Evolutionary conservation across 805 yeast genomes (phyloP).

Genomic region (Saccharomycopsis sp.): DNA sequence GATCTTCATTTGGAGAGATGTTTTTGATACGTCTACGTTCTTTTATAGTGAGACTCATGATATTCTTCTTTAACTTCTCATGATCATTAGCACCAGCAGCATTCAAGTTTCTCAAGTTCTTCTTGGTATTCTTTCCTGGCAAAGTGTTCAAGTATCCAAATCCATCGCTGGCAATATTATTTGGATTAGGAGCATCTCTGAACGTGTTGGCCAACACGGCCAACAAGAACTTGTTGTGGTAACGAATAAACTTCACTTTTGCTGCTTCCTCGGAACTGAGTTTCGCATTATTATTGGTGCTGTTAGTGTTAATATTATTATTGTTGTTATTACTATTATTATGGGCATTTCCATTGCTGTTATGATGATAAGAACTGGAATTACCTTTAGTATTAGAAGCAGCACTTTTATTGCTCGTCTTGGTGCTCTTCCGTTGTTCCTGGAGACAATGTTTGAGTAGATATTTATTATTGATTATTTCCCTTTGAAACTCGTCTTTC

Average conservation of each 20-base stretch:
- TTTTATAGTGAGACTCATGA: conserved; percentile 75
- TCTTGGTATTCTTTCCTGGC: conserved; percentile 44
- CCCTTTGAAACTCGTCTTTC: conserved; percentile 53
- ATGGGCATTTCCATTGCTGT: background rate
- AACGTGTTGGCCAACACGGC: conserved; percentile 81
- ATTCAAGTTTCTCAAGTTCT: conserved; percentile 24
- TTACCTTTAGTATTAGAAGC: conserved; percentile 1
- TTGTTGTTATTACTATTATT: background rate
- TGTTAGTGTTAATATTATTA: background rate
- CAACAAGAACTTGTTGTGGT: conserved; percentile 79
- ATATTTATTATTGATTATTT: conserved; percentile 6
- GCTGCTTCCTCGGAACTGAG: background rate
- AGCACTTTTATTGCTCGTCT: background rate
- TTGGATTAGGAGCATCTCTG: conserved; percentile 52
- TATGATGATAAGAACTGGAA: background rate
- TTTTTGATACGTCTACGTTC: conserved; percentile 82
- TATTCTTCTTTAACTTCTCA: conserved; percentile 76
- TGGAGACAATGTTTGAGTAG: conserved; percentile 8
- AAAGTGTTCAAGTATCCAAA: conserved; percentile 42
- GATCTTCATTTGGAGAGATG: conserved; percentile 83
- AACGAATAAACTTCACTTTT: conserved; percentile 37
- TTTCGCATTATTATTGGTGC: conserved; percentile 25
- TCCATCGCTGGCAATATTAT: conserved; percentile 26
- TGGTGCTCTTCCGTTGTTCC: conserved; percentile 9
- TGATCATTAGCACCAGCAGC: conserved; percentile 58